Evolutionary conservation across 2,329 filamentous ascomycete genomes (phyloP), one percentile per base, ranked within the genome.

Genomic region (Beauveria brongniartii): DNA sequence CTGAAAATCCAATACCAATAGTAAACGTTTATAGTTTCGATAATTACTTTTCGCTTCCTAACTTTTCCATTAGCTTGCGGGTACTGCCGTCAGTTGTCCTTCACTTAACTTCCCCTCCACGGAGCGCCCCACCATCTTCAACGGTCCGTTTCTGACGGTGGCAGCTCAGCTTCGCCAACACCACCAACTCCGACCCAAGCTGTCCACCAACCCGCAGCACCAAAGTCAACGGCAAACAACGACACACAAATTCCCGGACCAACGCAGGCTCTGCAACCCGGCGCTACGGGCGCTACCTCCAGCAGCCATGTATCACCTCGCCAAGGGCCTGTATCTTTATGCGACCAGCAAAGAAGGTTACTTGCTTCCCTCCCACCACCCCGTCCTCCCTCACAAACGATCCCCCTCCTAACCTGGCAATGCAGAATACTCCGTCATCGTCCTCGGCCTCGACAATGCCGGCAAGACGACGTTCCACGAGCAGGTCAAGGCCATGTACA

Each of bases 401-500:
- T 5, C 26, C 10, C 64, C 54, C 63, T 46, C 46, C 55, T 59
- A 9, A 34, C 59, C 41, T 22, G 34, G 20, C 9, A 18, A 12
- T 26, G 26, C 70, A 94, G 93, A 97, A 79, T 97, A 97, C 81
- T 97, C 93, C 24, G 91, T 97, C 70, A 91, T 97, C 71, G 88
- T 97, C 67, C 90, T 97, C 69, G 94, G 94, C 65, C 90, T 97
- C 71, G 94, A 97, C 80, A 97, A 97, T 73, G 94, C 94, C 63
- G 94, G 94, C 75, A 97, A 97, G 81, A 97, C 94, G 46, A 97
- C 94, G 28, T 92, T 97, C 72, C 92, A 97, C 76, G 91, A 95
- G 72, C 92, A 97, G 75, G 91, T 97, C 75, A 97, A 96, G 77
- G 85, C 91, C 59, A 82, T 95, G 71, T 96, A 91, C 81, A 81